phyloP scores from a whole-genome alignment of 192 early-diverging fungal species.

The Coemansia sp. region DNA sequence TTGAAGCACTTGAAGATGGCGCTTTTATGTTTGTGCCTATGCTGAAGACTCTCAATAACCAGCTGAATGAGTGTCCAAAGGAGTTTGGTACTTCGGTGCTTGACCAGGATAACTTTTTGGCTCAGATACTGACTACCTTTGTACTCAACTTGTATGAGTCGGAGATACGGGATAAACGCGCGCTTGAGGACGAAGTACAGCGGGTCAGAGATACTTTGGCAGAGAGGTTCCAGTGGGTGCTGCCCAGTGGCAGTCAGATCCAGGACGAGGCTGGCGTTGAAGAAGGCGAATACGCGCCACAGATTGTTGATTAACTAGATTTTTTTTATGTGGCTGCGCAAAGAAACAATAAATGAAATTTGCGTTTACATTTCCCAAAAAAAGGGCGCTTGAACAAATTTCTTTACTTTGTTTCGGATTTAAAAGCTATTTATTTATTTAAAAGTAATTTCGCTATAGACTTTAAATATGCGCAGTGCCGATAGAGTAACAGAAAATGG shows the following conservation, averaged over 20 bases:
- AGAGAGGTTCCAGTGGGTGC: conserved; percentile 67
- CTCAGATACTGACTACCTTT: conserved; percentile 43
- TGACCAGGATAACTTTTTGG: conserved; percentile 43
- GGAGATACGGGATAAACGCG: not conserved
- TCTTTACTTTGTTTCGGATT: not conserved
- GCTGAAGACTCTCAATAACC: conserved; percentile 43
- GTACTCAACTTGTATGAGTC: conserved; percentile 45
- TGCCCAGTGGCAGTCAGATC: conserved; percentile 62
- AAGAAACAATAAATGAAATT: not conserved
- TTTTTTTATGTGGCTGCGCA: conserved; percentile 8
- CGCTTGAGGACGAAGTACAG: conserved; percentile 50
- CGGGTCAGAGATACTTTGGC: conserved; percentile 59
- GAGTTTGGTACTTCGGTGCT: conserved; percentile 45
- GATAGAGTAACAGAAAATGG: not conserved
- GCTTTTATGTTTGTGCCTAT: conserved; percentile 63
- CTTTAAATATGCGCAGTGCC: not conserved
- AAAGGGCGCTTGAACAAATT: not conserved
- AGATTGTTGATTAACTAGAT: conserved; percentile 59
- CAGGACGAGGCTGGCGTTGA: conserved; percentile 61
- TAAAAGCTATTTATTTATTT: not conserved
- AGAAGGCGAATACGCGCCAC: conserved; percentile 72
- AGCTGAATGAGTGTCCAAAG: conserved; percentile 24
- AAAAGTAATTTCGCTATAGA: not conserved
- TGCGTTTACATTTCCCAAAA: not conserved
- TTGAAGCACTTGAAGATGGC: conserved; percentile 61